Base-by-base conservation (phyloP, 805 yeast species). In the Sugiyamaella valdiviana region DNA sequence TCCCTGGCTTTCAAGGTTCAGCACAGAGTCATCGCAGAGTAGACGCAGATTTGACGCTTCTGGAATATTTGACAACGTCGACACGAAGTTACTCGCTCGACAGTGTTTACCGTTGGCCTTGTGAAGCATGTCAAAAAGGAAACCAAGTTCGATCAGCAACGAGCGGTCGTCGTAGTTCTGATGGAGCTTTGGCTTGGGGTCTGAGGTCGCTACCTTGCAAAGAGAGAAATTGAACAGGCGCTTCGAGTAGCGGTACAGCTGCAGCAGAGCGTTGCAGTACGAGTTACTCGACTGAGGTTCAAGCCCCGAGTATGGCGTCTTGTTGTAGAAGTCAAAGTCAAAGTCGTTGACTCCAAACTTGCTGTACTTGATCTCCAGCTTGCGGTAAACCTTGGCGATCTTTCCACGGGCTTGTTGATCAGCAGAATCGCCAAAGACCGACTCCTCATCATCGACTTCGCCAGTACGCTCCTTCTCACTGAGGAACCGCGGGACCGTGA, bases 271-370 rank as follows among this genome's bases (percentile, higher is more conserved):
- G 63, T 93, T 93, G 51, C 84, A 78, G 59, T 80, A 82, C 0
- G 93, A 76, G 57, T 85, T 86, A 45, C 83, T 86, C 9, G 84
- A 75, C 60, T 89, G 93, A 7, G 89, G 83, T 63, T 93, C 98
- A n/a, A 91, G 71, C 0, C 98, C 97, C 1, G 97, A 79, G 48
- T 72, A 82, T 1, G 60, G 52, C 0, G 97, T 85, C 36, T 73
- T 72, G 62, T 91, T 91, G 70, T 84, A 91, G 58, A 81, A 83
- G 46, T 78, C 82, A 63, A 93, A 91, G 67, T 91, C 96, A 67
- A 93, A 93, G 64, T 89, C 96, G 57, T 84, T 88, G 24, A 93
- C 89, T 22, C 99, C 99, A 65, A 88, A 91, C 58, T 79, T 82
- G 49, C 95, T 85, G 64, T 90, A 91, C 38, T 83, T 76, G 46